A percentile compares a stretch with the other conserved stretches of the same genome.
Evolutionary conservation across 1,284 basidiomycete species (phyloP).

Genomic region (Puccinia coronata): DNA sequence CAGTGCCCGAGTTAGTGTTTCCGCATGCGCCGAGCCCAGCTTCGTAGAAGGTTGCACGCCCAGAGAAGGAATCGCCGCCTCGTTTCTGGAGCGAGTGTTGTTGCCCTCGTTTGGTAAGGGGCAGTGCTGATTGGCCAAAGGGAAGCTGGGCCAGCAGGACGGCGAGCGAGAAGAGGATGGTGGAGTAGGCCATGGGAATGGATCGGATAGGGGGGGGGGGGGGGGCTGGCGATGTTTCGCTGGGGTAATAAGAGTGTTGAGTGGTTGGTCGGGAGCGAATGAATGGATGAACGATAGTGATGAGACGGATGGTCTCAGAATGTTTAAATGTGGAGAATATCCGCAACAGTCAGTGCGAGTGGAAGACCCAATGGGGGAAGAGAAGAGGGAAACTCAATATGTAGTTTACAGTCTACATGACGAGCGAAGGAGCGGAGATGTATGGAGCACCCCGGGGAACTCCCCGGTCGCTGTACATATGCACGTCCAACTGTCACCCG

Average conservation of each 20-base stretch:
- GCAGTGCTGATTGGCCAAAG: not conserved
- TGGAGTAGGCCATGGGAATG: not conserved
- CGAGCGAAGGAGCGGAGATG: no score
- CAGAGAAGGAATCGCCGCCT: not conserved
- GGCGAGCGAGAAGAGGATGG: not conserved
- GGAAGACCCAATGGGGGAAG: no score
- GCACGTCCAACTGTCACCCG: no score
- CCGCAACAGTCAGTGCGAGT: no score
- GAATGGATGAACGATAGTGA: not conserved
- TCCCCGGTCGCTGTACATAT: no score
- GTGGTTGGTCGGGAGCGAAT: no score
- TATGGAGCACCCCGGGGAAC: no score
- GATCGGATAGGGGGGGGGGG: no score
- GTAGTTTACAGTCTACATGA: no score
- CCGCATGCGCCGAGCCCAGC: constrained; percentile 73
- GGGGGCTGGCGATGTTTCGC: not conserved
- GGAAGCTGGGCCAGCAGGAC: not conserved
- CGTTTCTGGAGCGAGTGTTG: constrained; percentile 20
- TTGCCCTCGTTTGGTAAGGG: not conserved
- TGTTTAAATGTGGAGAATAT: not conserved
- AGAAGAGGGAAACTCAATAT: no score
- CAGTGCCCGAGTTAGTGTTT: constrained; percentile 63
- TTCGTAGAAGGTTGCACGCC: constrained; percentile 58
- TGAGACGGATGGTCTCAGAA: not conserved
- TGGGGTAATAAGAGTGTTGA: no score